These are phyloP conservation scores for Oryza punctata DNA, from an alignment of 176 grass and related monocot genomes.

Conservation along the genomic window DNA sequence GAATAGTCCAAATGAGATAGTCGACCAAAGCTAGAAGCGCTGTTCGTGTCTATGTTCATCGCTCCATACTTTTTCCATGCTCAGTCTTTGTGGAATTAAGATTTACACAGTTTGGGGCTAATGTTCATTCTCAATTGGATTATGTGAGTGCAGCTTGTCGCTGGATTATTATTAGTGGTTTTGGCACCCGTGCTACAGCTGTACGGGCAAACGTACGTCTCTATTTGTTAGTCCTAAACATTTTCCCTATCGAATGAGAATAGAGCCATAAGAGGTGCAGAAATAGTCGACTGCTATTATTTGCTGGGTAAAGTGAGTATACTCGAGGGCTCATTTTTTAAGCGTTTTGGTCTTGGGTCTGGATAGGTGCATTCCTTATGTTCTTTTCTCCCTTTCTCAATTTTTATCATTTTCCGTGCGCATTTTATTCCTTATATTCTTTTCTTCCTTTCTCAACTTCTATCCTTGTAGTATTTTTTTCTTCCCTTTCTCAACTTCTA, in stretches of 20 bases:
- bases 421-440: no score
- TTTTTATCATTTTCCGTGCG: no score
- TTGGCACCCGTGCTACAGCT: neutral
- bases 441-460: no score
- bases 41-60: slow-evolving; percentile 36
- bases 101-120: neutral
- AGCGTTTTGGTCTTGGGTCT: neutral
- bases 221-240: neutral
- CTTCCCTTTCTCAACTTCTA: no score
- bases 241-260: neutral
- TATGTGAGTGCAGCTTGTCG: slow-evolving; percentile 33
- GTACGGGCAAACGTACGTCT: neutral
- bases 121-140: slow-evolving; percentile 25
- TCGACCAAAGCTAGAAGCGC: neutral
- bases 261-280: neutral
- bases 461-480: no score
- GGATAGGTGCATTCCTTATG: neutral
- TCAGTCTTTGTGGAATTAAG: neutral
- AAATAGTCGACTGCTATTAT: neutral
- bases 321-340: neutral
- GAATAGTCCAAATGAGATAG: slow-evolving; percentile 92
- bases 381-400: no score
- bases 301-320: neutral
- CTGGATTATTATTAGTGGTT: slow-evolving; percentile 34
- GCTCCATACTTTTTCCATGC: neutral